Conservation (phyloP, 148 eudicot species). For the Polygonum aviculare region DNA sequence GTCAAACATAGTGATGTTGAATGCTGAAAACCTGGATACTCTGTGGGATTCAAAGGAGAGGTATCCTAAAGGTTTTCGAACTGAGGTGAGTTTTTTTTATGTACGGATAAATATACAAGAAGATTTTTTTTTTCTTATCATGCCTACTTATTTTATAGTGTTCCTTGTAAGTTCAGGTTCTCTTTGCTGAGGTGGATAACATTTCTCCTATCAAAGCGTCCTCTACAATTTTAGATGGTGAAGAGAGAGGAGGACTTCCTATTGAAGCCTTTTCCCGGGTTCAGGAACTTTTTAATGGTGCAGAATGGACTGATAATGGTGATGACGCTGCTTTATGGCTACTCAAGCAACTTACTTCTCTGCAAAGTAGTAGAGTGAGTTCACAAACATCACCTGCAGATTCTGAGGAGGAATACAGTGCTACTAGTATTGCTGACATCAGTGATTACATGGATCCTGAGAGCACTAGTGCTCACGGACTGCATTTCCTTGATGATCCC, state of each 20-base stretch:
- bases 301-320: conserved; percentile 76
- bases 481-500: conserved; percentile 60
- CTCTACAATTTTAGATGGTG: conserved; percentile 66
- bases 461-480: conserved; percentile 33
- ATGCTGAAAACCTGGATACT: conserved; percentile 83
- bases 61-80: conserved; percentile 90
- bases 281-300: conserved; percentile 87
- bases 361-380: conserved; percentile 57
- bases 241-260: conserved; percentile 92
- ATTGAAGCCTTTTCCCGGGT: conserved; percentile 97
- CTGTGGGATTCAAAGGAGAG: conserved; percentile 96
- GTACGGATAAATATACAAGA: not conserved
- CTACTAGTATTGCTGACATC: conserved; percentile 85
- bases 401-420: conserved; percentile 84
- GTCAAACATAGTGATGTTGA: conserved; percentile 85
- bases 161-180: conserved; percentile 40
- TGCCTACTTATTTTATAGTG: conserved; percentile 10
- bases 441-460: conserved; percentile 79
- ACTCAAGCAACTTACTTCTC: conserved; percentile 70
- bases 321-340: conserved; percentile 97
- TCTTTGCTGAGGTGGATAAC: conserved; percentile 89
- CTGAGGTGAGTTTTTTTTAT: conserved; percentile 50
- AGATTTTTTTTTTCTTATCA: not conserved
- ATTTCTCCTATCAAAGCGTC: conserved; percentile 63
- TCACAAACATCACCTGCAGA: conserved; percentile 81